phyloP scores from a whole-genome alignment of 1,139 yeast species.

The Meyerozyma smithsonii region DNA sequence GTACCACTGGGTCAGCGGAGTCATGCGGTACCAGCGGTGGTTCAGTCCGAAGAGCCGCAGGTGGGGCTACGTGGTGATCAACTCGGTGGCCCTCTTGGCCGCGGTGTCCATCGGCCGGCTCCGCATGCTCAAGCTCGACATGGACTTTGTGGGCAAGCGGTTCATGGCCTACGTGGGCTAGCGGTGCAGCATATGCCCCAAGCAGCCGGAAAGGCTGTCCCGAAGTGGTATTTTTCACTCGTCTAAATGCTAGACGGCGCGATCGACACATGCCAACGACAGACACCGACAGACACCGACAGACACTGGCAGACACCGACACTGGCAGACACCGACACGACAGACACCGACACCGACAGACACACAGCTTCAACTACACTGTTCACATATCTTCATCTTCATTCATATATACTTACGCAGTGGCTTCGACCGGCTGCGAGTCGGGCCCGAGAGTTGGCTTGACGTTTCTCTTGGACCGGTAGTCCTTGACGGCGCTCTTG shows the following conservation, averaged over 20 bases:
- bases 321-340: too few relatives aligned
- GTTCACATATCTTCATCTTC: too few relatives aligned
- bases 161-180: constrained; percentile 26
- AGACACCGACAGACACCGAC: too few relatives aligned
- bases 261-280: too few relatives aligned
- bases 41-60: constrained; percentile 27
- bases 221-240: too few relatives aligned
- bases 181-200: too few relatives aligned
- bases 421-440: constrained; percentile 19
- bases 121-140: constrained; percentile 15
- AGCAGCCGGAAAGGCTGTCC: too few relatives aligned
- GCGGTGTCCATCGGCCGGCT: constrained; percentile 21
- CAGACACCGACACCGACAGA: too few relatives aligned
- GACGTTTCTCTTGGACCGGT: constrained; percentile 64
- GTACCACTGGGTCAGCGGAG: constrained; percentile 38
- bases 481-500: constrained; percentile 94
- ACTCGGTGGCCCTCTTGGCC: constrained; percentile 21
- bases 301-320: too few relatives aligned
- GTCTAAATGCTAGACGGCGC: too few relatives aligned
- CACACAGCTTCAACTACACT: too few relatives aligned
- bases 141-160: constrained; percentile 27
- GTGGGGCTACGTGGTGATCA: constrained; percentile 30
- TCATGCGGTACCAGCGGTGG: constrained; percentile 26
- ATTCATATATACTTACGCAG: constrained; percentile 5
- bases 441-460: constrained; percentile 53